Evolutionary conservation across 2,329 filamentous ascomycete species (phyloP), one percentile per base, ranked within the genome.

Genomic region (Cryphonectria nitschkei): DNA sequence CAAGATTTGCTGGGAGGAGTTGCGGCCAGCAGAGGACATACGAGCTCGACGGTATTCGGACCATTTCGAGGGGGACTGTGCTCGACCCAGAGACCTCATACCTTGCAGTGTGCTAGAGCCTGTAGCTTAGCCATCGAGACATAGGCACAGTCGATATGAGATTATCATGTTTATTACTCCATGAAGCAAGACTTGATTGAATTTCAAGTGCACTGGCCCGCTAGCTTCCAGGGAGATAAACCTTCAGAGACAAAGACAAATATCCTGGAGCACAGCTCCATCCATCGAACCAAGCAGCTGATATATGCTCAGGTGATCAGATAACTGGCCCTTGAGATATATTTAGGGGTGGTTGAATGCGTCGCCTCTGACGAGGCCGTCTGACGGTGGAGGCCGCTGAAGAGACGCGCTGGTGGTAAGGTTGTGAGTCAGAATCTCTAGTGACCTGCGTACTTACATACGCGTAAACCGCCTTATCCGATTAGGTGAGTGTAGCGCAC

Each of bases 361-460:
- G 60, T 62, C 37, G 60, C 60, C 60, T n/a, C 60, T 64, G 62
- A 64, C 62, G 41, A 43, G 62, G 8, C 37, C 39, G 26, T 43
- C 41, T 64, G 62, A 43, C 62, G 41, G 41, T 29, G 29, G 62
- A 32, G 62, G 26, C 39, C 26, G 41, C 43, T 64, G 39, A 50
- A 34, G 41, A 64, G 41, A 64, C 19, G 8, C 34, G 32, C n/a
- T 62, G 60, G 8, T 8, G 54, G 32, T 9, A 11, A 9, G 13
- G 54, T 43, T 9, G 61, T 39, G 61, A 26, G 22, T 41, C 60
- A 62, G 37, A 41, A 26, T 19, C 37, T 19, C 19, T 22, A 22
- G 22, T 39, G 16, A 11, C 34, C n/a, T 14, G 22, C 22, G 8
- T 4, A 29, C 26, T 26, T 26, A 61, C 19, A 29, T 32, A 32